Conservation (phyloP, 2,329 filamentous ascomycete species). For the Phyllachora maydis region DNA sequence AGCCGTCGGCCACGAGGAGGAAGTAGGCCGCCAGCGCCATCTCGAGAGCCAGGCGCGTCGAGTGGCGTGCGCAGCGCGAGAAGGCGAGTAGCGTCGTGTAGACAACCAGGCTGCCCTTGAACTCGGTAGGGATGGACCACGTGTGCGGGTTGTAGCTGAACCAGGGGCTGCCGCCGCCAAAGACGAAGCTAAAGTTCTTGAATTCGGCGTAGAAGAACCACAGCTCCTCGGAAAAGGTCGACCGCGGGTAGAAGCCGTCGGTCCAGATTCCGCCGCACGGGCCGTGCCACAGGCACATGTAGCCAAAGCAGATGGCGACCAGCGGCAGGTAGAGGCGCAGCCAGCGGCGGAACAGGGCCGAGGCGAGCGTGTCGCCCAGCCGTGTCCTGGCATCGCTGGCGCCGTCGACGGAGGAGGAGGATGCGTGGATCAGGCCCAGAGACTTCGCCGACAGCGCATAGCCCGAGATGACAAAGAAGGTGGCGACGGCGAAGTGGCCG, state of each 20-base stretch:
- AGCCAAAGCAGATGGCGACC: conserved; percentile 30
- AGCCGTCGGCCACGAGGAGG: conserved; percentile 45
- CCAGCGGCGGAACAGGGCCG: conserved; percentile 26
- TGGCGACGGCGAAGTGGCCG: conserved; percentile 35
- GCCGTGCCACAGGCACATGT: conserved; percentile 30
- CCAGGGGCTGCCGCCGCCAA: conserved; percentile 34
- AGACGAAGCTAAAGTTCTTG: conserved; percentile 52
- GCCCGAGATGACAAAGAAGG: conserved; percentile 27
- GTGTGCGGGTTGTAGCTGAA: conserved; percentile 35
- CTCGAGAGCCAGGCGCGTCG: conserved; percentile 32
- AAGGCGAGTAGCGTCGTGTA: conserved; percentile 37
- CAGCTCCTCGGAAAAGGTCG: conserved; percentile 23
- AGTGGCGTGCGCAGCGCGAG: too few relatives aligned
- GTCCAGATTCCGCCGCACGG: too few relatives aligned
- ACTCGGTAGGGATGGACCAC: conserved; percentile 44
- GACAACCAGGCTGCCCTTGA: conserved; percentile 40
- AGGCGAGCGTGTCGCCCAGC: conserved; percentile 19
- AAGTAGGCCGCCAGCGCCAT: conserved; percentile 38
- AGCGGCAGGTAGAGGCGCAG: conserved; percentile 27
- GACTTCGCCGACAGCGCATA: conserved; percentile 32
- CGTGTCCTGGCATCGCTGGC: too few relatives aligned
- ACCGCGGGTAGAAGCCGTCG: conserved; percentile 14
- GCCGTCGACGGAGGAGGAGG: too few relatives aligned
- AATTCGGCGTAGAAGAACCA: conserved; percentile 29
- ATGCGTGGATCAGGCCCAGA: conserved; percentile 19